Evolutionary conservation across 306 rosid species (phyloP).

Genomic region (Trifolium pratense): DNA sequence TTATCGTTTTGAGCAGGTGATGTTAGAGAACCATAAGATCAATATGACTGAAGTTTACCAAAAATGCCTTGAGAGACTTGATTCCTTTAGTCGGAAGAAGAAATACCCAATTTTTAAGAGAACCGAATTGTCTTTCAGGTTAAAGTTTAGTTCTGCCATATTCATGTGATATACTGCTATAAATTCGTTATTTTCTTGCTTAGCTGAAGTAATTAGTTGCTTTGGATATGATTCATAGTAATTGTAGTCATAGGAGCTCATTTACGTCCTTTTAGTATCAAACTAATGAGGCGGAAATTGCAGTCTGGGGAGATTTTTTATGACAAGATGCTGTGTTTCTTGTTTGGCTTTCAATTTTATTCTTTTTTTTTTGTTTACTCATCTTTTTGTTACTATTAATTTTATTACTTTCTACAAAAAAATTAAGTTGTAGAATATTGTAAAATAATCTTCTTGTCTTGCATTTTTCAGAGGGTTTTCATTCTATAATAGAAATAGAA

Average conservation of each 20-base stretch:
- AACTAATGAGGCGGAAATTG: too few relatives aligned
- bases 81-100: constrained; percentile 63
- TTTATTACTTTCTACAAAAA: neutral
- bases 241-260: neutral
- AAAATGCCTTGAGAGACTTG: constrained; percentile 65
- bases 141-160: constrained; percentile 30
- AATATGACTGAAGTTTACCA: constrained; percentile 54
- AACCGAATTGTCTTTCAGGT: constrained; percentile 64
- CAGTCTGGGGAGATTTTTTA: too few relatives aligned
- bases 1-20: constrained; percentile 53
- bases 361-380: too few relatives aligned
- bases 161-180: constrained; percentile 2
- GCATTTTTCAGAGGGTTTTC: neutral
- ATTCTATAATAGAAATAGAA: neutral
- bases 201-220: constrained; percentile 19
- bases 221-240: neutral
- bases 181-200: constrained; percentile 31
- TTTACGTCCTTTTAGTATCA: too few relatives aligned
- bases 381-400: neutral
- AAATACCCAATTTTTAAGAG: constrained; percentile 51
- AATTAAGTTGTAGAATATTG: neutral
- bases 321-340: neutral
- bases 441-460: neutral
- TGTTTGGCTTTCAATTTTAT: neutral
- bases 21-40: constrained; percentile 61